A percentile compares a stretch with the other conserved stretches of the same genome.
These are phyloP conservation scores for Coemansia sp. DNA, from an alignment of 192 early-diverging fungal genomes.

Conservation along the genomic window DNA sequence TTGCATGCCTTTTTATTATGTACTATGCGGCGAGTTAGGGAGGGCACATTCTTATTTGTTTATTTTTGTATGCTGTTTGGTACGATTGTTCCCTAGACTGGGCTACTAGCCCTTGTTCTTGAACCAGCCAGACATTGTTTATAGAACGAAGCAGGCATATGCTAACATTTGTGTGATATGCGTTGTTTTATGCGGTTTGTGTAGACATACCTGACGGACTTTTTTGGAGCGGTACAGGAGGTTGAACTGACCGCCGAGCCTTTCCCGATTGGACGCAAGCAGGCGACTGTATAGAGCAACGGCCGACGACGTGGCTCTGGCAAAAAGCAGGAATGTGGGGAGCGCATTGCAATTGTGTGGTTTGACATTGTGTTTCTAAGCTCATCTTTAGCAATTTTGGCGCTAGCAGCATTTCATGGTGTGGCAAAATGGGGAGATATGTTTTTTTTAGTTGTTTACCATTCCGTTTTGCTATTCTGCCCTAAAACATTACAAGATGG, in stretches of 20 bases:
- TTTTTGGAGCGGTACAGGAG: constrained; percentile 93
- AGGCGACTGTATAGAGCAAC: not conserved
- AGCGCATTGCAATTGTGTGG: not conserved
- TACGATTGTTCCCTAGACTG: not conserved
- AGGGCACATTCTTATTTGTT: not conserved
- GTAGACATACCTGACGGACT: constrained; percentile 81
- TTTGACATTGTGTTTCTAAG: not conserved
- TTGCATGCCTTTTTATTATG: no score
- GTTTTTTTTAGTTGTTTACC: not conserved
- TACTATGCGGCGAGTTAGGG: not conserved
- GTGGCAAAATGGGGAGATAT: not conserved
- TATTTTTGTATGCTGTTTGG: not conserved
- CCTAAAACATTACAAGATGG: not conserved
- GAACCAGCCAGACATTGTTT: not conserved
- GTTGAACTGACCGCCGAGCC: constrained; percentile 71
- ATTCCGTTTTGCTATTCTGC: not conserved
- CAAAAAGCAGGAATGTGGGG: not conserved
- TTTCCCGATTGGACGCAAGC: constrained; percentile 36
- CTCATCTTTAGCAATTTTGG: not conserved
- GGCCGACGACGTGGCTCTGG: not conserved
- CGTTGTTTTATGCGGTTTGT: constrained; percentile 21
- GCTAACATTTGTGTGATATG: not conserved
- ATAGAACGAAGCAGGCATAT: not conserved
- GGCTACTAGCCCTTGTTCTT: not conserved
- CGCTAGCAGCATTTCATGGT: not conserved